Base-by-base conservation (phyloP, 2,329 filamentous ascomycete genomes). In the Coniella vitis region DNA sequence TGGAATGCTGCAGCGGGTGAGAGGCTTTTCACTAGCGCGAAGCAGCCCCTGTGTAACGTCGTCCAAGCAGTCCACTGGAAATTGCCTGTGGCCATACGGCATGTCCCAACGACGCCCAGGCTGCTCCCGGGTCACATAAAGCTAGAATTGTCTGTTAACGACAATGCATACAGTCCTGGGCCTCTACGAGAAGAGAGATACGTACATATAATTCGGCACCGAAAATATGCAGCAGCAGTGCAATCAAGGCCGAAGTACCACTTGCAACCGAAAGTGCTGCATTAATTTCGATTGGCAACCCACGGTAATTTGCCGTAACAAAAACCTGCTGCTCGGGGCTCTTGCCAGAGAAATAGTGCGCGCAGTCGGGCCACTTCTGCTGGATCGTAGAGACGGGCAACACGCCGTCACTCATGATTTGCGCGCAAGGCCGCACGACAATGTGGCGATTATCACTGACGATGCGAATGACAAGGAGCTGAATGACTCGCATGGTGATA, bases 211-310 rank as follows among this genome's bases (percentile, higher is more conserved):
- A 34, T 58, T 79, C 75, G 1, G 72, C 63, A 0, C 68, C 70
- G 17, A 76, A 43, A 9, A 64, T 65, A 55, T 84, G 79, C 1
- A 83, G 43, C 0, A 68, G 53, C 2, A 81, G 55, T 0, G 75
- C 70, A 5, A 83, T 47, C 75, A 76, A 83, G 1, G 72, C 48
- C 0, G 72, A 70, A 56, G 73, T 69, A 3, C 75, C 78, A 52
- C 82, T 83, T 1, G 58, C 62, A 1, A 72, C 43, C 16, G 71
- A 66, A 14, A 81, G 59, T 0, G 66, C 66, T 1, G 74, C 70
- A 1, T 67, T 71, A 4, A 67, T 54, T 36, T 63, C 57, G 5
- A 56, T 57, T 4, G 61, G 56, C 7, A 56, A 54, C 52, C 61
- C 53, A 47, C 57, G 14, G 56, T 70, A 52, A 14, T 68, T 58